These are phyloP conservation scores for Candida sp. DNA, from an alignment of 1,139 yeast species.

Conservation along the genomic window DNA sequence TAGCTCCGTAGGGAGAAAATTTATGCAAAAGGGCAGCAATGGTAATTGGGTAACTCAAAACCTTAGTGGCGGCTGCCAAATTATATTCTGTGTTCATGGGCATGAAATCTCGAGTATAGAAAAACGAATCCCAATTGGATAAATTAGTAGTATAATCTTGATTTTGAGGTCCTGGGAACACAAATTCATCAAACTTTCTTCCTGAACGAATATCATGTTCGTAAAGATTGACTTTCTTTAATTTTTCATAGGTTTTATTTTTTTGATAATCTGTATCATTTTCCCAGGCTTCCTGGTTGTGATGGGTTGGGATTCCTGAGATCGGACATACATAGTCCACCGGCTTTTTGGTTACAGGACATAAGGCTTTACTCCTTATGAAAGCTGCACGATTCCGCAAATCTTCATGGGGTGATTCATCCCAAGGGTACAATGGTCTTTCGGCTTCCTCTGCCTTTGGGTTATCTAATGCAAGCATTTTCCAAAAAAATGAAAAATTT, in stretches of 20 bases:
- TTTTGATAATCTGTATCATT: slow-evolving; percentile 71
- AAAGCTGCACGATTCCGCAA: slow-evolving; percentile 89
- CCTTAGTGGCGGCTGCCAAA: slow-evolving; percentile 91
- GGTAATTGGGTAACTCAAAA: slow-evolving; percentile 89
- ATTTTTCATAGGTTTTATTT: slow-evolving; percentile 61
- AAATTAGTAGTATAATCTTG: slow-evolving; percentile 76
- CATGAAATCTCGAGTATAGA: slow-evolving; percentile 88
- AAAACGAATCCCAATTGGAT: slow-evolving; percentile 86
- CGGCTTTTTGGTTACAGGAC: slow-evolving; percentile 84
- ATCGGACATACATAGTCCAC: slow-evolving; percentile 87
- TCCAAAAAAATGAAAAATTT: slow-evolving; percentile 36
- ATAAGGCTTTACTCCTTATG: slow-evolving; percentile 81
- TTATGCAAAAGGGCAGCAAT: slow-evolving; percentile 82
- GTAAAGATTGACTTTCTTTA: slow-evolving; percentile 84
- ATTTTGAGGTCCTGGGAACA: slow-evolving; percentile 82
- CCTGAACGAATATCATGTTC: slow-evolving; percentile 96
- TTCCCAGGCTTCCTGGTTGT: slow-evolving; percentile 86
- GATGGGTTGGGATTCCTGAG: slow-evolving; percentile 97
- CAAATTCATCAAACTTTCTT: slow-evolving; percentile 91
- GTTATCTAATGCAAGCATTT: slow-evolving; percentile 33
- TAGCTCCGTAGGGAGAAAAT: slow-evolving; percentile 76
- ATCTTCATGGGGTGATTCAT: slow-evolving; percentile 85
- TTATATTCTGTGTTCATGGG: slow-evolving; percentile 98
- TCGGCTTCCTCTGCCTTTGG: slow-evolving; percentile 20
- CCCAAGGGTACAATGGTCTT: slow-evolving; percentile 51